Evolutionary conservation across 2,329 filamentous ascomycete genomes (phyloP), one percentile per base, ranked within the genome.

Genomic region (Phaeosphaeriaceae sp.): DNA sequence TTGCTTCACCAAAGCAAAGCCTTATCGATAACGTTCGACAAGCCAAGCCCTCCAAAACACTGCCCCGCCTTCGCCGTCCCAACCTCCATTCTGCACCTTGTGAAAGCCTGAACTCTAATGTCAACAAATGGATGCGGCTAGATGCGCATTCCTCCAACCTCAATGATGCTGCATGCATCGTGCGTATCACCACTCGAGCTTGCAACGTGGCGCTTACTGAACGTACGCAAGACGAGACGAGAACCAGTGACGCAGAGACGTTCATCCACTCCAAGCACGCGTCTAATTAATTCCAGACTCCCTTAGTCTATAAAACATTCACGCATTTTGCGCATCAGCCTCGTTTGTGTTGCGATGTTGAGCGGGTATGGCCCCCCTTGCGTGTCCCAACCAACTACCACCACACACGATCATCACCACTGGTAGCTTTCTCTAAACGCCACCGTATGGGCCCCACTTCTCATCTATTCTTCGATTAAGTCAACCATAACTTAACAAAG

Each of bases 231-330:
- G 8, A 20, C 29, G 28, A 44, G 38, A 43, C 40, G 46, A 50
- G 51, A 34, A 46, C 48, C 41, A 44, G 42, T 40, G 49, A 36
- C 26, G 33, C 21, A 7, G 5, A 23, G 37, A 48, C 13, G 41
- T 52, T 55, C 48, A 11, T 52, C 45, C 45, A 23, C 38, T 40
- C 45, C 41, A 48, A 39, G 40, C 57, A 53, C 46, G 46, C 44
- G 40, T 52, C 55, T 47, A 49, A 43, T 46, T 40, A 40, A 54
- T 58, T 66, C 66, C 55, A 64, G 56, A 63, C 55, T 50, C 46
- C 42, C 49, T 51, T 42, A 46, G 38, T 38, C 30, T 40, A 36
- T 44, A 35, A 44, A 43, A 52, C 42, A 60, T 57, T 46, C 51
- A 47, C 54, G 23, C 52, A 60, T 56, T 48, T 52, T 52, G 37